phyloP scores from a whole-genome alignment of 2,329 filamentous ascomycete genomes.

The Scopulariopsis brevicaulis region DNA sequence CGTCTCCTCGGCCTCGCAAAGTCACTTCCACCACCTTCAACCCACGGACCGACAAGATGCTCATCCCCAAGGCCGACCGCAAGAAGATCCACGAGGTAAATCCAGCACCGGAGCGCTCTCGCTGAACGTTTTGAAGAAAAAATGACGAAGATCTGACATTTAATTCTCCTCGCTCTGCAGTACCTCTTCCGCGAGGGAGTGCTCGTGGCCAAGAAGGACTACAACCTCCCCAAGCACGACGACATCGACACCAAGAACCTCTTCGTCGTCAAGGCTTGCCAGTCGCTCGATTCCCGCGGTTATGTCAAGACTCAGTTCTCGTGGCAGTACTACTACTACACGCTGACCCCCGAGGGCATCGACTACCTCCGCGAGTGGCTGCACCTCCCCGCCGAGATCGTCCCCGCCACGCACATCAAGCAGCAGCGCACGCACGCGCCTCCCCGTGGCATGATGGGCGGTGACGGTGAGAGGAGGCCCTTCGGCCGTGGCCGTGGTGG shows the following conservation, averaged over 20 bases:
- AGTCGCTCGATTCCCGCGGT: conserved; percentile 95
- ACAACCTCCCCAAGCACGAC: conserved; percentile 92
- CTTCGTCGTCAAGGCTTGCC: conserved; percentile 96
- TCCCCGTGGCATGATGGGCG: conserved; percentile 94
- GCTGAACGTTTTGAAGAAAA: conserved; percentile 11
- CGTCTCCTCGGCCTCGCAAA: conserved; percentile 11
- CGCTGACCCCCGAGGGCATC: conserved; percentile 97
- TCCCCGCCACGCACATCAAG: conserved; percentile 99
- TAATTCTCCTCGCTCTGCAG: conserved; percentile 27
- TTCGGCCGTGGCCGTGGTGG: conserved; percentile 70
- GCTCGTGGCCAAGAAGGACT: conserved; percentile 99
- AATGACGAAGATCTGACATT: conserved; percentile 6
- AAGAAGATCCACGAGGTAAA: conserved; percentile 94
- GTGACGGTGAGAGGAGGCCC: conserved; percentile 69
- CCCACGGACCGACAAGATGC: conserved; percentile 52
- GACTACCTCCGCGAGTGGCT: conserved; percentile 99
- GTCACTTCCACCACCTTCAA: conserved; percentile 10
- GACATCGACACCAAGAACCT: conserved; percentile 99
- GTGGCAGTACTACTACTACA: conserved; percentile 99
- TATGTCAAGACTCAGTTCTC: conserved; percentile 99
- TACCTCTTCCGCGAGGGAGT: conserved; percentile 93
- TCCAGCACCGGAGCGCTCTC: not conserved
- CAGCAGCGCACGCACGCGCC: conserved; percentile 97
- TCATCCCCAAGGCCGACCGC: conserved; percentile 99
- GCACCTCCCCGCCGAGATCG: conserved; percentile 98